phyloP scores from a whole-genome alignment of 2,329 filamentous ascomycete species.

The Diaporthe amygdali region DNA sequence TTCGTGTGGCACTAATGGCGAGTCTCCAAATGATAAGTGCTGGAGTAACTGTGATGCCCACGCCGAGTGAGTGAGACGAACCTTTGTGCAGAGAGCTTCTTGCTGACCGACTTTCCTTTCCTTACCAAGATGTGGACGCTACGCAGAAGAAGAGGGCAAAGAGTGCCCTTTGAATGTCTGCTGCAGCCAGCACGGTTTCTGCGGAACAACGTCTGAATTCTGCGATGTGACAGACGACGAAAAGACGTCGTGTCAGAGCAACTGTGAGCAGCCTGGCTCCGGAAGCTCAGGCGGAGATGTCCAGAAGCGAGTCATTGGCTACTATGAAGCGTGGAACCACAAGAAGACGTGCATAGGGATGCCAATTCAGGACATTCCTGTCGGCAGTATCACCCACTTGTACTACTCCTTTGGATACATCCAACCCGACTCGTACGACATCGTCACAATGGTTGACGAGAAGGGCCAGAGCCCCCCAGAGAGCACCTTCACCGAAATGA shows the following conservation, averaged over 20 bases:
- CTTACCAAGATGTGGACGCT: too few relatives aligned
- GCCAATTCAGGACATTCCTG: conserved; percentile 7
- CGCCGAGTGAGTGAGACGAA: not conserved
- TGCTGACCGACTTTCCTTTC: too few relatives aligned
- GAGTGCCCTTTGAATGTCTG: not conserved
- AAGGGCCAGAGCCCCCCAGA: conserved; percentile 14
- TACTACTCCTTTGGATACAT: conserved; percentile 33
- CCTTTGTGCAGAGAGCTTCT: not conserved
- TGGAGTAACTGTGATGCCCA: not conserved
- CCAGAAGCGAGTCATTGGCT: conserved; percentile 17
- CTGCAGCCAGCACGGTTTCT: not conserved
- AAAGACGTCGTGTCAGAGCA: not conserved
- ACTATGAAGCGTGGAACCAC: conserved; percentile 16
- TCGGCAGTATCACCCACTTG: conserved; percentile 28
- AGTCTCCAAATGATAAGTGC: not conserved
- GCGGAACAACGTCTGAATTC: conserved; percentile 26
- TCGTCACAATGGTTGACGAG: conserved; percentile 29
- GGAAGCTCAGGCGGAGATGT: not conserved
- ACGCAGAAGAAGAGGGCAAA: too few relatives aligned
- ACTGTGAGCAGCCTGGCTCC: conserved; percentile 5
- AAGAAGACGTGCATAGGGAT: not conserved
- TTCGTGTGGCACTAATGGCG: not conserved
- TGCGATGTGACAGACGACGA: conserved; percentile 25
- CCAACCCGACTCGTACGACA: conserved; percentile 29
- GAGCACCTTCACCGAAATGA: not conserved